A percentile compares a stretch with the other conserved stretches of the same genome.
Evolutionary conservation across 2,329 filamentous ascomycete genomes (phyloP).

Genomic region (Hypocrella siamensis): DNA sequence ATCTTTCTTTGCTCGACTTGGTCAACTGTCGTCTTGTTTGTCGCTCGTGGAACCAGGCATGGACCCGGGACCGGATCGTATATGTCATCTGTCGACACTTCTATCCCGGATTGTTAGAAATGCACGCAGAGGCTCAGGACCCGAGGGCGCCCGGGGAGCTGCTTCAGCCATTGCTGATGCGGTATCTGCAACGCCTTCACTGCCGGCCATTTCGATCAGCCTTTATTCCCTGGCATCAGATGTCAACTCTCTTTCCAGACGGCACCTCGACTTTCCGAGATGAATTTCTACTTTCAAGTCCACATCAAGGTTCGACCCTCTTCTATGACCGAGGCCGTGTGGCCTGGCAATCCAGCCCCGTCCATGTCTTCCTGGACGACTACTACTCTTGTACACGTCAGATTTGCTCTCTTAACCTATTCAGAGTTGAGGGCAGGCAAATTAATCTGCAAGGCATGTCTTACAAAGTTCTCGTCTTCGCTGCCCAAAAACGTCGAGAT

Average conservation of each 20-base stretch:
- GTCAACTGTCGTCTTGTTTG: conserved; percentile 11
- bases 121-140: conserved; percentile 1
- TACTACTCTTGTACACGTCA: too few species aligned
- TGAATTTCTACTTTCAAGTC: too few species aligned
- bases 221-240: conserved; percentile 4
- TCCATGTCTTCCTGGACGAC: too few species aligned
- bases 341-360: too few species aligned
- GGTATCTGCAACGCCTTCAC: conserved; percentile 6
- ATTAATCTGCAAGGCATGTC: too few species aligned
- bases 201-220: conserved; percentile 3
- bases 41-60: conserved; percentile 10
- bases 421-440: too few species aligned
- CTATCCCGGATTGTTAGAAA: conserved; percentile 13
- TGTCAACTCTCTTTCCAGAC: not conserved
- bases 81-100: conserved; percentile 9
- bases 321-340: too few species aligned
- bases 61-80: conserved; percentile 10
- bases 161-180: not conserved
- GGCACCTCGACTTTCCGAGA: not conserved
- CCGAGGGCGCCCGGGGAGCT: not conserved
- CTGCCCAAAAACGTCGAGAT: too few species aligned
- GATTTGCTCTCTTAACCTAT: too few species aligned
- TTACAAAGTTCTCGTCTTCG: too few species aligned
- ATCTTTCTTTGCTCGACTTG: conserved; percentile 11
- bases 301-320: too few species aligned